Base-by-base conservation (phyloP, 257 asterid species). In the Handroanthus guayacan region DNA sequence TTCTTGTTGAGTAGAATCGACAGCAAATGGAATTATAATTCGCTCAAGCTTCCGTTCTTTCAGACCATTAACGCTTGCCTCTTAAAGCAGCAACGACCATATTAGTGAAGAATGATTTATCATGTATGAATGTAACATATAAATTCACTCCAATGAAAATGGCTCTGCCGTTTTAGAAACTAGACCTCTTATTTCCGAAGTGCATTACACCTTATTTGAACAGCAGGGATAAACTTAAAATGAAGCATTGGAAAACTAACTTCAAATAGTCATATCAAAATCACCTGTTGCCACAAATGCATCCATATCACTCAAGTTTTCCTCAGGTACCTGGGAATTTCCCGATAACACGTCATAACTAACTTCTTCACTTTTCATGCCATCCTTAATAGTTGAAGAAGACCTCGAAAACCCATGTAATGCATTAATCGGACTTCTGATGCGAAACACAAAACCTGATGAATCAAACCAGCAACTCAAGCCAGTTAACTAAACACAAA, bases 1-100 rank as follows among this genome's bases (percentile, higher is more conserved):
- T 88, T 92, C 97, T 78, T 87, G 86, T 83, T 94, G 97, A 82
- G 90, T 83, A 69, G 88, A 81, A 92, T 94, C 99, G 70, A 83
- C 95, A 68, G 85, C 68, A 63, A 86, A 78, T 52, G 96, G 93
- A 78, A 90, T 76, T 62, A 87, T 69, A 70, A 88, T 65, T 0
- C 89, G 93, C 51, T 82, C 90, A 62, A 71, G 80, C 73, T 80
- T 84, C 71, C 80, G 83, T 77, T 82, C 84, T 69, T 65, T 77
- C 18, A 62, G 48, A 36, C 70, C 38, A 71, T 52, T 37, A 17
- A 51, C 56, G 67, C 69, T 66, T 9, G 79, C 71, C 63, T 84
- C 95, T 86, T 77, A 13, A 56, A 75, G 60, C 14, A 83, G 68
- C 50, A 56, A 55, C 52, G 37, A 73, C 61, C 57, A 64, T 17